phyloP scores from a whole-genome alignment of 148 eudicot species.

The Vaccinium darrowii region DNA sequence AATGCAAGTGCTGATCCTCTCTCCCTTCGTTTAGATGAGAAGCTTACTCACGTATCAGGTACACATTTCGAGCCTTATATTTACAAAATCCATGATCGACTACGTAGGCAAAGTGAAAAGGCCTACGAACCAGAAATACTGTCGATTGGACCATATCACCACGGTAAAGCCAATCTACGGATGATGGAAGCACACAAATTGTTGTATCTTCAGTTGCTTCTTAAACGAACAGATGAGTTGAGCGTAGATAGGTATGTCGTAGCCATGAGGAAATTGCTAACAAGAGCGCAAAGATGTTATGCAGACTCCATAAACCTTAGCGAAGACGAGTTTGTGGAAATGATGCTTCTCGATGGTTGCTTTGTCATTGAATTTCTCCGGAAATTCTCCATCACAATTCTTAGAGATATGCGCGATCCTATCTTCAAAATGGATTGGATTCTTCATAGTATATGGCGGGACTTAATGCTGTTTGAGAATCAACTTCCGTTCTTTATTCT shows the following conservation, averaged over 20 bases:
- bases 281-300: conserved; percentile 19
- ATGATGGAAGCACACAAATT: conserved; percentile 28
- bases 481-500: conserved; percentile 22
- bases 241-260: not conserved
- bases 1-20: not conserved
- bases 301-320: not conserved
- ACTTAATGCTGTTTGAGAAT: conserved; percentile 28
- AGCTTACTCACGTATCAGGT: conserved; percentile 1
- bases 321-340: conserved; percentile 22
- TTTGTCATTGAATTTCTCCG: conserved; percentile 29
- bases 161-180: conserved; percentile 4
- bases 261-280: conserved; percentile 14
- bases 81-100: conserved; percentile 14
- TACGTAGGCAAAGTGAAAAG: conserved; percentile 13
- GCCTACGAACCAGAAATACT: conserved; percentile 26
- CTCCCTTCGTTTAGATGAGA: not conserved
- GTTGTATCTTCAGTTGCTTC: conserved; percentile 9
- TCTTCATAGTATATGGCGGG: conserved; percentile 2
- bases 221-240: not conserved
- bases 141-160: conserved; percentile 37
- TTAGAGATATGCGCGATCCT: conserved; percentile 16
- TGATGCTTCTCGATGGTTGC: conserved; percentile 30
- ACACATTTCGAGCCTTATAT: conserved; percentile 7
- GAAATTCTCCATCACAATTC: not conserved
- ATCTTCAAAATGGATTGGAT: conserved; percentile 15